These are phyloP conservation scores for Paraphaeosphaeria minitans DNA, from an alignment of 2,329 filamentous ascomycete species.

Conservation along the genomic window DNA sequence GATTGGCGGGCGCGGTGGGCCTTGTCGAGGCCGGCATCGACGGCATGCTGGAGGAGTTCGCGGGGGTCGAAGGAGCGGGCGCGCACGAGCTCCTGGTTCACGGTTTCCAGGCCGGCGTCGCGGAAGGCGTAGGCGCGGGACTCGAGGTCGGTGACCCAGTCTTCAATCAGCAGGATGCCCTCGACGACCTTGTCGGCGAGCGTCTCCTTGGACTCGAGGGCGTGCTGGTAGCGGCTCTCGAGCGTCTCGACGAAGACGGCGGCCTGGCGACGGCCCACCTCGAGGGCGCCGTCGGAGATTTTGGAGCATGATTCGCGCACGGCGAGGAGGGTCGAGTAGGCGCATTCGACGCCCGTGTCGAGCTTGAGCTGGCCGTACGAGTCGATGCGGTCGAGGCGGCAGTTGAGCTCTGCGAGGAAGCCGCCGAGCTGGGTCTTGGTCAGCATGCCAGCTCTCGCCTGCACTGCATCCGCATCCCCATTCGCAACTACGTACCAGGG, in stretches of 20 bases:
- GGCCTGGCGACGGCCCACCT: conserved; percentile 80
- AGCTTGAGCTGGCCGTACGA: conserved; percentile 82
- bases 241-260: conserved; percentile 92
- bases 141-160: conserved; percentile 85
- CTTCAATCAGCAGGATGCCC: conserved; percentile 84
- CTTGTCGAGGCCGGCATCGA: conserved; percentile 80
- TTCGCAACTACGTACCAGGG: conserved; percentile 34
- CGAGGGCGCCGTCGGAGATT: conserved; percentile 87
- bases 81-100: conserved; percentile 77
- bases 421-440: conserved; percentile 66
- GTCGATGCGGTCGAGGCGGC: conserved; percentile 85
- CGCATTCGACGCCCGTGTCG: conserved; percentile 81
- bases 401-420: conserved; percentile 84
- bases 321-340: conserved; percentile 83
- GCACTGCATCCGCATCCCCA: no score
- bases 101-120: conserved; percentile 76
- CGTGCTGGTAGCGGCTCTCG: conserved; percentile 85
- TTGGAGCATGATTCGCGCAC: conserved; percentile 88
- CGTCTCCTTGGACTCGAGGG: conserved; percentile 80
- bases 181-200: conserved; percentile 90
- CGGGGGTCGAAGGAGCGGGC: conserved; percentile 57
- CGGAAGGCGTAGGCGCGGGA: conserved; percentile 77
- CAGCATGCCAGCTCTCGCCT: neutral
- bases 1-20: conserved; percentile 78
- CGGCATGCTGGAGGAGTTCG: conserved; percentile 54